These are phyloP conservation scores for Pseudogymnoascus sp. DNA, from an alignment of 2,329 filamentous ascomycete genomes.

Conservation along the genomic window DNA sequence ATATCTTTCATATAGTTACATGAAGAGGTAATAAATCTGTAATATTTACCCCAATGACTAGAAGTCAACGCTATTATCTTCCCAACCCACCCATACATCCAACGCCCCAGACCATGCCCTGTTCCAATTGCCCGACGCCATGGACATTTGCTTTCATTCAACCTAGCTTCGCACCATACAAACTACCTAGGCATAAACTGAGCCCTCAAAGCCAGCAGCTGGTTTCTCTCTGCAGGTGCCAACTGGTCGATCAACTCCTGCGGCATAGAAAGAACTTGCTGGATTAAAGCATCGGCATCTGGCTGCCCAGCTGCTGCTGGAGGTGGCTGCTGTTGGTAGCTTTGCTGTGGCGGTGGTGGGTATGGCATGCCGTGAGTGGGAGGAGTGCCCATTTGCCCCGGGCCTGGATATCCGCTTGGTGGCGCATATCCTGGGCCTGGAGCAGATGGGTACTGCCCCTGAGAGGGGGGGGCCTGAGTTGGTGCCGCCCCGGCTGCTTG, in stretches of 20 bases:
- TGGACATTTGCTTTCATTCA: not conserved
- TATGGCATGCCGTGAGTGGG: constrained; percentile 35
- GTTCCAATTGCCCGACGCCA: constrained; percentile 1
- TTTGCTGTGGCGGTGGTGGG: constrained; percentile 36
- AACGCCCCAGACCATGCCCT: constrained; percentile 5
- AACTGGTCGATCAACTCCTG: constrained; percentile 73
- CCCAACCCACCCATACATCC: not conserved
- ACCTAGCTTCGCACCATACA: not conserved
- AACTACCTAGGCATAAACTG: constrained; percentile 38
- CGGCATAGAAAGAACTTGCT: constrained; percentile 73
- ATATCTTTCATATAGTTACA: constrained; percentile 1
- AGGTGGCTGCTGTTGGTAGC: constrained; percentile 35
- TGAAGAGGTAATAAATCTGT: not conserved
- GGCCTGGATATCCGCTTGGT: constrained; percentile 31
- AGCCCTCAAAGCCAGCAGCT: constrained; percentile 71
- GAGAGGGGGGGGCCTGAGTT: not conserved
- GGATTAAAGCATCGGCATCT: constrained; percentile 66
- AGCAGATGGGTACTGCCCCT: constrained; percentile 27
- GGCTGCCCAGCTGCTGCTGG: constrained; percentile 35
- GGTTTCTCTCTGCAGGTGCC: constrained; percentile 64
- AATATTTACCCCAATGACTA: not conserved
- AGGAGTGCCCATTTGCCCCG: constrained; percentile 35
- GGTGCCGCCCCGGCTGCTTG: not conserved
- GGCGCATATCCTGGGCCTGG: constrained; percentile 31
- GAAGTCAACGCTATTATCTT: not conserved